Conservation (phyloP, 1,139 yeast genomes). For the Pichia norvegensis region DNA sequence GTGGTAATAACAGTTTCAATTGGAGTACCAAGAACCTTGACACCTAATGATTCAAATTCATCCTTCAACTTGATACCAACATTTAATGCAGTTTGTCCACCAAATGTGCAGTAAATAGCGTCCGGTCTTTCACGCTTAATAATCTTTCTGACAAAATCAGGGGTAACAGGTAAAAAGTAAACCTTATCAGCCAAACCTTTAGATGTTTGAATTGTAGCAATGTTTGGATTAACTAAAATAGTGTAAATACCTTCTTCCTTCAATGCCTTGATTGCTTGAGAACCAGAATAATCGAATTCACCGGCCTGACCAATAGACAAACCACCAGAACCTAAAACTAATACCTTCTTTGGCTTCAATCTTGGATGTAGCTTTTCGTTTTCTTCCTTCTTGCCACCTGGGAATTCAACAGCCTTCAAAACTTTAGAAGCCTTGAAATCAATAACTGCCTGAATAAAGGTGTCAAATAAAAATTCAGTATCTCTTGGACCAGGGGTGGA, state of each 20-base stretch:
- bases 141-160: conserved; percentile 93
- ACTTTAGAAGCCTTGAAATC: conserved; percentile 48
- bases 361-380: conserved; percentile 69
- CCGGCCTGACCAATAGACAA: conserved; percentile 99
- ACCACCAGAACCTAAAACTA: conserved; percentile 98
- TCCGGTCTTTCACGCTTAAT: conserved; percentile 94
- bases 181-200: conserved; percentile 97
- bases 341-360: conserved; percentile 82
- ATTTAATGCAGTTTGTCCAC: conserved; percentile 96
- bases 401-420: conserved; percentile 74
- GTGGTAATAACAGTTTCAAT: conserved; percentile 94
- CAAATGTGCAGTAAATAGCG: conserved; percentile 93
- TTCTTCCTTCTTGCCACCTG: conserved; percentile 76
- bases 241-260: conserved; percentile 97
- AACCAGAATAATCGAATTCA: conserved; percentile 97
- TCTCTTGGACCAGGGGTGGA: conserved; percentile 99
- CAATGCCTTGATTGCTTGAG: conserved; percentile 81
- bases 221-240: conserved; percentile 90
- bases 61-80: conserved; percentile 95
- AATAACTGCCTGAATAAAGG: conserved; percentile 74
- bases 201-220: conserved; percentile 97
- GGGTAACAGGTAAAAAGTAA: conserved; percentile 90
- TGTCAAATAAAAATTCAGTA: conserved; percentile 94
- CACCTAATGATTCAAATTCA: conserved; percentile 87
- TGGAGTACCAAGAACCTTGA: conserved; percentile 92